Base-by-base conservation (phyloP, 805 yeast genomes). In the Pichia gijzeniarum region DNA sequence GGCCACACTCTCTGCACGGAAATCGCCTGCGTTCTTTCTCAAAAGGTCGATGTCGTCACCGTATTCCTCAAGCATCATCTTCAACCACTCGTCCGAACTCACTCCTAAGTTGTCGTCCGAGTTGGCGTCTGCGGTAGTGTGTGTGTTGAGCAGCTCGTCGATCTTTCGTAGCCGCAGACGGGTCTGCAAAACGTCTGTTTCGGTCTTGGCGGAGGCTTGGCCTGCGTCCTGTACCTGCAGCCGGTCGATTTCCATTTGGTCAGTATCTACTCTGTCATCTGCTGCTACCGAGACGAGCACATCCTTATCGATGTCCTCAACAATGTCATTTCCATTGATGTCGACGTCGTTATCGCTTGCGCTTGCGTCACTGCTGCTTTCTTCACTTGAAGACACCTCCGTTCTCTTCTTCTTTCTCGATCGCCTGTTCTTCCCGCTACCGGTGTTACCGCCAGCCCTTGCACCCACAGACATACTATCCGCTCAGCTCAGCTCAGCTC, bases 391-490 rank as follows among this genome's bases (percentile, higher is more conserved):
- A 27, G 80, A 77, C 53, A 81, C 88, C 42, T 82, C 87, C 0
- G 91, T 83, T 79, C 90, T 82, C 77, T 89, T 80, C 77, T 82
- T 83, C 74, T 82, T 82, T 58, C 82, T 71, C 51, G 85, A 75
- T 55, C 85, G 71, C 51, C 76, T 70, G 40, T 60, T 44, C 10
- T 25, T 25, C 28, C 28, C 9, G 28, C 28, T 25, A 10, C 10
- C 10, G 28, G 10, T 25, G 28, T 10, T 25, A 10, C 28, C 10
- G 28, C 28, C 28, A 6, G 35, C n/a, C 7, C 19, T 32, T 32
- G 35, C 35, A 20, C 21, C 12, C 40, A n/a, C 19, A 16, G 21
- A 22, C 21, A 25, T 7, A n/a, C 38, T 35, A 13, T 20, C 14
- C 30, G 12, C 22, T 3, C 12, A 4, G 22, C 16, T 28, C 12